Base-by-base conservation (phyloP, 1,139 yeast genomes). In the Barnettozyma hawaiiensis region DNA sequence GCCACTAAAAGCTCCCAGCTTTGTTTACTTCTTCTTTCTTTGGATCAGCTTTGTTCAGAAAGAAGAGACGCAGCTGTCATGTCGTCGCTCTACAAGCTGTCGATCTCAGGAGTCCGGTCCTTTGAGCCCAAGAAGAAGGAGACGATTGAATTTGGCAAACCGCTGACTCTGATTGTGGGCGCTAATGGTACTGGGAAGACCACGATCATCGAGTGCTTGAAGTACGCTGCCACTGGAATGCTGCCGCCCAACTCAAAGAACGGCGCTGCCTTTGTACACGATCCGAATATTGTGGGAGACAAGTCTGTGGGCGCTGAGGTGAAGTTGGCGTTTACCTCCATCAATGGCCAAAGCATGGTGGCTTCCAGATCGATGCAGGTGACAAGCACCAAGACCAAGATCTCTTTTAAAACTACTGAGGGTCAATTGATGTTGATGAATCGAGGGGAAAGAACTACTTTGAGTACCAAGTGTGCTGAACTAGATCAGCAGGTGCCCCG, bases 181-280 rank as follows among this genome's bases (percentile, higher is more conserved):
- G 87, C 85, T 47, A 94, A 94, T 65, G 99, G 98, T 33, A 84
- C 96, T 31, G 99, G 99, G n/a, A 94, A 94, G 61, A 94, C 99
- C 0, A 90, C 98, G 1, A 82, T 94, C 43, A 94, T 94, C 48
- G 99, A 94, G 62, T 89, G 97, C 60, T 69, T 94, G 47, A 80
- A 89, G 58, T 92, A 90, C 61, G 94, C 95, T 18, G 86, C 98
- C 11, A 92, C 98, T 0, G 98, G 98, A 6, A 94, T 85, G 57
- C 67, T 90, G 48, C 99, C 99, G 1, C 98, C 98, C 3, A 90
- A 90, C 58, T 81, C 94, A 38, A 89, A 86, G 61, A 35, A 34
- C 5, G 96, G 96, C 41, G 97, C 97, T 5, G 97, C 97, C 1
- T 94, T 94, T 60, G 78, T 94, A 6, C 94, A 90, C 59, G 98